Base-by-base conservation (phyloP, 768 basidiomycete genomes). In the Phaeotremella fagi region DNA sequence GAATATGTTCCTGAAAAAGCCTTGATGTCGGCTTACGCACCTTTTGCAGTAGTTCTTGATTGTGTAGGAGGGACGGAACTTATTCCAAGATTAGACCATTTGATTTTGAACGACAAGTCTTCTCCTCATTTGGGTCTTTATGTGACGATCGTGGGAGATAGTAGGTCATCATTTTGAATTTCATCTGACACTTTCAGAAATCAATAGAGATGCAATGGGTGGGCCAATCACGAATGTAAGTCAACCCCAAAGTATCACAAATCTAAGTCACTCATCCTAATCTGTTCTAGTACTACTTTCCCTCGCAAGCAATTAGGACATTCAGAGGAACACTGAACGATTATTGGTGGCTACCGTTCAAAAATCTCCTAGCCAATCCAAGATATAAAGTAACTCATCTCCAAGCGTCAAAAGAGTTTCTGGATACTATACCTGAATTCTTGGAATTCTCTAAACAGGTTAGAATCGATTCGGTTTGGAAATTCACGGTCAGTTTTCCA, bases 41-140 rank as follows among this genome's bases (percentile, higher is more conserved):
- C 78, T 61, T 86, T 85, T 54, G 80, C 82, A 45, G 76, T 78
- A 4, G 80, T 82, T 45, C 81, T 86, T 26, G 79, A 78, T 9
- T 64, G 66, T 3, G 63, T 83, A 25, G 87, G 87, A 23, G 86
- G 83, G 1, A 86, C 86, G 43, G 79, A 83, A 69, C 82, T 83
- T 2, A 80, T 90, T 22, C 82, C 86, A 4, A 86, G 90, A 66
- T 78, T 92, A 29, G 77, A 78, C 23, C 84, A 88, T 54, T 76
- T 92, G 23, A 79, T 92, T 11, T 78, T 79, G 22, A 85, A 90
- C 59, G 90, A 92, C 42, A 46, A 49, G 3, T 33, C 49, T 22
- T 54, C 57, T 18, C 62, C 59, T 15, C 28, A 60, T 12, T 45
- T 60, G 1, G 65, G 65, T 3, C 58, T 59, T 14, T 67, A 64